A percentile compares a stretch with the other conserved stretches of the same genome.
Evolutionary conservation across 179 eudicot species (phyloP).

Genomic region (Corrigiola litoralis): DNA sequence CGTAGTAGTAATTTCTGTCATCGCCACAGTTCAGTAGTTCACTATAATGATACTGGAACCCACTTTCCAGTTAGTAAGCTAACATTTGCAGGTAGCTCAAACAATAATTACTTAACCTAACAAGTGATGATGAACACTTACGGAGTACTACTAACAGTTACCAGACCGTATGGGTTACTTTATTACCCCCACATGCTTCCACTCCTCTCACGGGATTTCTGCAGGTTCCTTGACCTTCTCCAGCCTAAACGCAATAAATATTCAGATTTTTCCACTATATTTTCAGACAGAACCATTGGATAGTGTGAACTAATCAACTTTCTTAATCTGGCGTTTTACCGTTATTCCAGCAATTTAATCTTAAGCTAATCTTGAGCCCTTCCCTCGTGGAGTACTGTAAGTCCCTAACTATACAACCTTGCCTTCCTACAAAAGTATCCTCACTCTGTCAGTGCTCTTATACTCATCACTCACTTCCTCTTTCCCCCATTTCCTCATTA

Average conservation of each 20-base stretch:
- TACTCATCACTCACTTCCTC: neutral
- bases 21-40: too few relatives aligned
- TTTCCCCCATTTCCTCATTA: neutral
- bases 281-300: neutral
- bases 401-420: slow-evolving; percentile 9
- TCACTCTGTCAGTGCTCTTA: too few relatives aligned
- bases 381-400: neutral
- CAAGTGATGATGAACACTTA: neutral
- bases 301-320: neutral
- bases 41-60: neutral
- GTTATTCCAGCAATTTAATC: neutral
- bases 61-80: neutral
- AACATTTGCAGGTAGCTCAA: neutral
- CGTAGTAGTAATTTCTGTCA: too few relatives aligned
- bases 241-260: neutral
- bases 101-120: neutral
- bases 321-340: neutral
- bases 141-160: neutral
- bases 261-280: neutral
- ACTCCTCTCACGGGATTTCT: slow-evolving; percentile 4
- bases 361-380: neutral
- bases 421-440: slow-evolving; percentile 19
- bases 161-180: neutral
- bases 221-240: neutral
- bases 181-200: neutral